Evolutionary conservation across 1,284 basidiomycete species (phyloP).

Genomic region (Puccinia sorghi): DNA sequence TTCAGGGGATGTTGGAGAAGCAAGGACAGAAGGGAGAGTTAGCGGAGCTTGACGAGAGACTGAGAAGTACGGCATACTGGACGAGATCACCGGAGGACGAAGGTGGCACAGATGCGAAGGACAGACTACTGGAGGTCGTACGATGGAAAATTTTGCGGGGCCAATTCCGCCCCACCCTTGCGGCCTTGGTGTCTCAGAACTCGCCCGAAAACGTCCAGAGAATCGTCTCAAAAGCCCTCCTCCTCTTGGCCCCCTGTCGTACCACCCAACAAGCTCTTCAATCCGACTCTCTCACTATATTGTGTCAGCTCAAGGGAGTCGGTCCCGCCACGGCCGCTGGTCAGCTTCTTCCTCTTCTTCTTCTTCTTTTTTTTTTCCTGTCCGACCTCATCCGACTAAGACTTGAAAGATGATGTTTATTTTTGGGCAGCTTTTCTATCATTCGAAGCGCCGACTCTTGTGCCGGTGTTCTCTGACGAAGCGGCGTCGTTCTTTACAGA

Average conservation of each 20-base stretch:
- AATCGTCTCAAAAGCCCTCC: conserved; percentile 11
- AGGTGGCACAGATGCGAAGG: background rate
- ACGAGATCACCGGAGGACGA: background rate
- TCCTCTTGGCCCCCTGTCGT: conserved; percentile 1
- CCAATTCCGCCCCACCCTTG: conserved; percentile 17
- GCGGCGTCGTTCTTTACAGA: conserved; percentile 23
- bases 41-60: conserved; percentile 7
- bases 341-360: background rate
- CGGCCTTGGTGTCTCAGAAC: conserved; percentile 21
- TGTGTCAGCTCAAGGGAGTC: conserved; percentile 40
- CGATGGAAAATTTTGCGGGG: conserved; percentile 38
- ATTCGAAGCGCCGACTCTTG: conserved; percentile 25
- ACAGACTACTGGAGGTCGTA: conserved; percentile 10
- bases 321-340: conserved; percentile 42
- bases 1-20: conserved; percentile 20
- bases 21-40: background rate
- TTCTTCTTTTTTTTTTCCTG: background rate
- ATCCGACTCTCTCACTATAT: conserved; percentile 12
- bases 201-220: conserved; percentile 1
- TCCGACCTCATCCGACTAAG: background rate
- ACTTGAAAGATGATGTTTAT: background rate
- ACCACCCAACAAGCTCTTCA: background rate
- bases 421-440: conserved; percentile 27
- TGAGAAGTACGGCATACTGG: background rate
- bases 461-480: conserved; percentile 46